Percentiles rank a stretch among this genome's conserved stretches.
phyloP scores from a whole-genome alignment of 371 early-diverging fungal species.

The Mucor irregularis region DNA sequence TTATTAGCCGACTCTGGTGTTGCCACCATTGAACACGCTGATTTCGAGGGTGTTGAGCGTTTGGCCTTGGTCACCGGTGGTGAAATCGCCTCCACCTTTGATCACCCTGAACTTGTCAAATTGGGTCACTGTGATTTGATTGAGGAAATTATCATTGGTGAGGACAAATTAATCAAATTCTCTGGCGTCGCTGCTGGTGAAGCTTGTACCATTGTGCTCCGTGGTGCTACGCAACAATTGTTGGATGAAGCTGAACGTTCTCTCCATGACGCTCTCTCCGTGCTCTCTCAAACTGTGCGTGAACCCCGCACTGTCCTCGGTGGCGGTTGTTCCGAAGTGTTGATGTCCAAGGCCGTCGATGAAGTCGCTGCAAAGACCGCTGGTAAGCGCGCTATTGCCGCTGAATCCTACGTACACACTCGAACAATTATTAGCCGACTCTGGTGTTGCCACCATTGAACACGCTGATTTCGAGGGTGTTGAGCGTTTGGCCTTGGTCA shows the following conservation, averaged over 20 bases:
- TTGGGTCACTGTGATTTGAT: constrained; percentile 96
- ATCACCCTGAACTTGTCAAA: constrained; percentile 93
- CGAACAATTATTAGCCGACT: constrained; percentile 96
- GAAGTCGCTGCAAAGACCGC: constrained; percentile 90
- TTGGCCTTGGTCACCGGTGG: constrained; percentile 97
- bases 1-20: constrained; percentile 96
- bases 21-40: constrained; percentile 99
- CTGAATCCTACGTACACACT: too few relatives aligned
- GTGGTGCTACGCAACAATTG: constrained; percentile 97
- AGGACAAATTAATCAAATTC: constrained; percentile 97
- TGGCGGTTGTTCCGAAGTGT: constrained; percentile 97
- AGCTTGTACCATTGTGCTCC: constrained; percentile 98
- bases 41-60: constrained; percentile 99
- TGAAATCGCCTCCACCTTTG: constrained; percentile 99
- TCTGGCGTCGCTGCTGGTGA: constrained; percentile 95
- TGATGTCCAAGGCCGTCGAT: constrained; percentile 96
- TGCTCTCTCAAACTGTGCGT: constrained; percentile 93
- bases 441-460: constrained; percentile 97
- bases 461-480: constrained; percentile 99
- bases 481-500: constrained; percentile 96
- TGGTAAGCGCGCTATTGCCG: constrained; percentile 97
- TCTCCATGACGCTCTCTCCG: constrained; percentile 98
- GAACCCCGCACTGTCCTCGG: constrained; percentile 97
- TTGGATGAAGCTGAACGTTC: constrained; percentile 99
- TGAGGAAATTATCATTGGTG: constrained; percentile 98